Evolutionary conservation across 768 basidiomycete genomes (phyloP).

Genomic region (Lepiota brunneoincarnata): DNA sequence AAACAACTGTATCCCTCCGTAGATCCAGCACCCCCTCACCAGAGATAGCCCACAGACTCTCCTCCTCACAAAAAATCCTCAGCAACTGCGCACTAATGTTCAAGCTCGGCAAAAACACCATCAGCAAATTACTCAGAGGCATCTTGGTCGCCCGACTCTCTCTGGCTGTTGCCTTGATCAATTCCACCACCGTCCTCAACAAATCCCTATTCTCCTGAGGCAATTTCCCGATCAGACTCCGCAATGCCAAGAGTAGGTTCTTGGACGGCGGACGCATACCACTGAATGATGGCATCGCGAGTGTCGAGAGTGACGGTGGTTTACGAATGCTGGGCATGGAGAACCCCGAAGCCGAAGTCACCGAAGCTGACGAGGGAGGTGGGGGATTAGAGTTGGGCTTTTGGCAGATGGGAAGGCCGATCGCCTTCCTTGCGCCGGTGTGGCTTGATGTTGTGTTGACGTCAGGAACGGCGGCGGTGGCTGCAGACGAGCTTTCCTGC

Average conservation of each 20-base stretch:
- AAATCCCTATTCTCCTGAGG: conserved; percentile 83
- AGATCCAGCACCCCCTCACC: conserved; percentile 14
- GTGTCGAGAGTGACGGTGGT: conserved; percentile 76
- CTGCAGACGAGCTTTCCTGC: conserved; percentile 44
- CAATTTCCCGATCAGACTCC: conserved; percentile 61
- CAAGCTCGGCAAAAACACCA: conserved; percentile 87
- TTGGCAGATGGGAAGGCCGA: conserved; percentile 37
- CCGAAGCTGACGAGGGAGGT: not conserved
- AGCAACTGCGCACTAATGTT: conserved; percentile 75
- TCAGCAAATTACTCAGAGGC: conserved; percentile 84
- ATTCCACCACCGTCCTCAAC: conserved; percentile 75
- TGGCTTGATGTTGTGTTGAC: conserved; percentile 5
- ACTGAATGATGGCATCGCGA: conserved; percentile 68
- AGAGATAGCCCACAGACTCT: conserved; percentile 54
- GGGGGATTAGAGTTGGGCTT: conserved; percentile 29
- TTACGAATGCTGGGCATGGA: conserved; percentile 46
- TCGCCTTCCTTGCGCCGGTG: conserved; percentile 13
- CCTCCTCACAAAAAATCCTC: conserved; percentile 69
- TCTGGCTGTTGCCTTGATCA: conserved; percentile 73
- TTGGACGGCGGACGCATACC: conserved; percentile 61
- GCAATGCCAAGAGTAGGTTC: conserved; percentile 53
- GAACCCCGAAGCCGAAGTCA: not conserved
- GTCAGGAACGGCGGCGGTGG: conserved; percentile 7
- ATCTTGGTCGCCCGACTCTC: conserved; percentile 80
- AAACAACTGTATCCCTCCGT: conserved; percentile 12